These are phyloP conservation scores for Hippophae gyantsensis DNA, from an alignment of 306 rosid species.

Conservation along the genomic window DNA sequence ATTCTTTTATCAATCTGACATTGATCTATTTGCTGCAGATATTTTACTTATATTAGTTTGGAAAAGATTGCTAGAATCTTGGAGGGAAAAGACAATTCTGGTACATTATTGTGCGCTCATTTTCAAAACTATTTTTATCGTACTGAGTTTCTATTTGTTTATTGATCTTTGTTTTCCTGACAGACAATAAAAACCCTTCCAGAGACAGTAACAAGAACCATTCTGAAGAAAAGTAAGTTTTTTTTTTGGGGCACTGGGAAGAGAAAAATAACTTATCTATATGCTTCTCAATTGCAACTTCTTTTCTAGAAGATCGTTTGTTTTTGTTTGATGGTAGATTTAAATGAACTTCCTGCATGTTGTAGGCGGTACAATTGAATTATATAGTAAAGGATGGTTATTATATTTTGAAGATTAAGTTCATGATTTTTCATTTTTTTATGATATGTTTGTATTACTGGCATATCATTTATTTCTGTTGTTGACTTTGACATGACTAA, in stretches of 20 bases:
- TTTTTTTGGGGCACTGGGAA: constrained; percentile 9
- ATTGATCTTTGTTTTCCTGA: constrained; percentile 15
- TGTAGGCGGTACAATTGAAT: too few species aligned
- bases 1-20: not conserved
- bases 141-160: constrained; percentile 7
- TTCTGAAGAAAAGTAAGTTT: constrained; percentile 44
- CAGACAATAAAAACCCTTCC: constrained; percentile 29
- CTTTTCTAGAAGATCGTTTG: not conserved
- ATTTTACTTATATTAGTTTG: constrained; percentile 74
- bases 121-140: not conserved
- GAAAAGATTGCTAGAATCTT: constrained; percentile 48
- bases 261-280: not conserved
- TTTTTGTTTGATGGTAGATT: not conserved
- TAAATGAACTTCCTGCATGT: not conserved
- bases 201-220: constrained; percentile 28
- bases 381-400: too few species aligned
- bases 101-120: constrained; percentile 27
- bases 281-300: not conserved
- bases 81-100: constrained; percentile 42
- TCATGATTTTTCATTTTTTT: too few species aligned
- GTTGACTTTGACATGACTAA: too few species aligned
- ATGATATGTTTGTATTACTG: not conserved
- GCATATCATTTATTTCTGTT: too few species aligned
- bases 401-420: not conserved
- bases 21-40: constrained; percentile 37